Conservation (phyloP, 2,329 filamentous ascomycete genomes). For the Beauveria varroae region DNA sequence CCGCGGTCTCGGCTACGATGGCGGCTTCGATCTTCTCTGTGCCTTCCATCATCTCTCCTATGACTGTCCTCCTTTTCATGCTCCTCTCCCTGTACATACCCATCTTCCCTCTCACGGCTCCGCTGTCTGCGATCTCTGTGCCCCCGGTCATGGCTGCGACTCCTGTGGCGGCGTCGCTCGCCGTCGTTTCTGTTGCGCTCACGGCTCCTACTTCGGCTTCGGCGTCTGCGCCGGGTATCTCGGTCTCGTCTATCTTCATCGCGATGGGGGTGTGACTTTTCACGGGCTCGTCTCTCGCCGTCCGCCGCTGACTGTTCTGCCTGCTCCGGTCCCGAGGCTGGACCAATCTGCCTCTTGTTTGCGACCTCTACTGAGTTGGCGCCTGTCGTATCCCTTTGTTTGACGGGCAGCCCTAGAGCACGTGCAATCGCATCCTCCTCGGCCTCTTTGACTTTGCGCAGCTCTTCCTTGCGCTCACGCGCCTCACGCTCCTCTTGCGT, state of each 20-base stretch:
- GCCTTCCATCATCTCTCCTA: constrained; percentile 2
- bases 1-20: constrained; percentile 12
- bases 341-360: constrained; percentile 27
- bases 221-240: constrained; percentile 26
- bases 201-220: constrained; percentile 19
- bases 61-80: constrained; percentile 20
- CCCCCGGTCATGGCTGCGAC: neutral
- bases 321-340: constrained; percentile 17
- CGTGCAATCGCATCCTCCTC: constrained; percentile 86
- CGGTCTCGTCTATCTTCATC: constrained; percentile 25
- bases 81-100: constrained; percentile 11
- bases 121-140: neutral
- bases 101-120: constrained; percentile 17
- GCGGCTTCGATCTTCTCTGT: constrained; percentile 9
- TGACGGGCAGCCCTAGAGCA: constrained; percentile 72
- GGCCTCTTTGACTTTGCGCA: constrained; percentile 76
- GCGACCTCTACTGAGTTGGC: constrained; percentile 64
- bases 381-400: constrained; percentile 49
- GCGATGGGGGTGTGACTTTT: constrained; percentile 24
- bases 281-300: constrained; percentile 17
- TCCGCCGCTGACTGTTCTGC: constrained; percentile 8
- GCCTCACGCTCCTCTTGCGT: constrained; percentile 51
- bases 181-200: constrained; percentile 24
- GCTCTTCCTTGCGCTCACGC: constrained; percentile 65
- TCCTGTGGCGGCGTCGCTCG: constrained; percentile 22